Conservation (phyloP, 371 early-diverging fungal genomes). For the Rhizopus stolonifer region DNA sequence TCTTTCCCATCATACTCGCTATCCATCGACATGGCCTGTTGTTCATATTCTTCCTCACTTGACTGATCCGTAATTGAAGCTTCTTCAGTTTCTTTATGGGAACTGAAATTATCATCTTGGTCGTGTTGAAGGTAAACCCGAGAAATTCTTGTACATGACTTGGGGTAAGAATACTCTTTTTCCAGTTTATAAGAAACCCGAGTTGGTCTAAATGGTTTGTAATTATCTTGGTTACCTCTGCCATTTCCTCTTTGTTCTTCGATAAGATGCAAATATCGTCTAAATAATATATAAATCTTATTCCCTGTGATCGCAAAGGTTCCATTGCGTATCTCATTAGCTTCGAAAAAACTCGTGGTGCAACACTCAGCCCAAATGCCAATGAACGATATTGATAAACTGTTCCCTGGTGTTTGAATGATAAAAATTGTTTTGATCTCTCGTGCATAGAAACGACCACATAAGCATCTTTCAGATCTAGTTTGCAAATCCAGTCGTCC, state of each 20-base stretch:
- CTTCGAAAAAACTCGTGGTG: slow-evolving; percentile 12
- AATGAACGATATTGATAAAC: slow-evolving; percentile 15
- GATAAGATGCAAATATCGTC: slow-evolving; percentile 9
- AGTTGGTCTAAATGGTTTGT: neutral
- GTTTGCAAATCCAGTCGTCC: neutral
- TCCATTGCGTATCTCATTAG: slow-evolving; percentile 7
- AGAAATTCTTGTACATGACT: slow-evolving; percentile 4
- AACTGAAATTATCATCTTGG: slow-evolving; percentile 1
- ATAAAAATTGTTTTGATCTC: neutral
- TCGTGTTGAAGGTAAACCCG: slow-evolving; percentile 14
- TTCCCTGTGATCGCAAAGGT: slow-evolving; percentile 2
- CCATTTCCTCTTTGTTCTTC: neutral
- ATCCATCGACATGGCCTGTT: slow-evolving; percentile 6
- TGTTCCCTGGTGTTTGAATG: slow-evolving; percentile 4
- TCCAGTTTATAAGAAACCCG: slow-evolving; percentile 6
- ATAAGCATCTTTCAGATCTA: slow-evolving; percentile 13
- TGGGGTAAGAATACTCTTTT: slow-evolving; percentile 6
- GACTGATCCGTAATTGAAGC: too few species aligned
- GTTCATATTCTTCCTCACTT: too few species aligned
- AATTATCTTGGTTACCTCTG: neutral
- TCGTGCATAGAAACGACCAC: slow-evolving; percentile 2
- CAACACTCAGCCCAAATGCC: slow-evolving; percentile 11
- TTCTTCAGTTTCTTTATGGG: slow-evolving; percentile 4
- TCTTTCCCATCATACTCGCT: slow-evolving; percentile 5
- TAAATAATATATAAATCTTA: slow-evolving; percentile 9